A percentile compares a stretch with the other conserved stretches of the same genome.
Conservation (phyloP, 1,284 basidiomycete genomes). For the Ganoderma resinaceum region DNA sequence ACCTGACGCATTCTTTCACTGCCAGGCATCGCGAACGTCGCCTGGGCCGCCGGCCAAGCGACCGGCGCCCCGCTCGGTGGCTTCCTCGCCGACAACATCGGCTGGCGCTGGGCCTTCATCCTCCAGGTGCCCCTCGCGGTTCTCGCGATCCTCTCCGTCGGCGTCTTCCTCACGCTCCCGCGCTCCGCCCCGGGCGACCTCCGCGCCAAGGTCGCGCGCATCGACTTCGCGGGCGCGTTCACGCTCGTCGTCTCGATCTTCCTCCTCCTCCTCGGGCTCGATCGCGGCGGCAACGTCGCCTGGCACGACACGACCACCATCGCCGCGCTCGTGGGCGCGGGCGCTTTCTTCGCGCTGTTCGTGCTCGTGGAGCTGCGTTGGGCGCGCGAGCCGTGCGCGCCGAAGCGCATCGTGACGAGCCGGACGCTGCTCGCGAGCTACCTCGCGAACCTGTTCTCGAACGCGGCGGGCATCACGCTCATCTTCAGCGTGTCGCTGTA, state of each 20-base stretch:
- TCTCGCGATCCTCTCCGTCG: conserved; percentile 60
- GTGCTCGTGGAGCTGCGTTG: conserved; percentile 47
- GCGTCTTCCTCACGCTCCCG: conserved; percentile 57
- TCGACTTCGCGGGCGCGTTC: conserved; percentile 65
- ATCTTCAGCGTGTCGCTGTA: conserved; percentile 65
- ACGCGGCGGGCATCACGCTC: conserved; percentile 51
- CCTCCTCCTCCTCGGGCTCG: conserved; percentile 61
- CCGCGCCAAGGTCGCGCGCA: conserved; percentile 55
- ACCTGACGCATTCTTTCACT: neutral
- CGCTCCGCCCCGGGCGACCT: conserved; percentile 45
- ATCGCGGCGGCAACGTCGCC: conserved; percentile 63
- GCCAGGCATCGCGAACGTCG: conserved; percentile 61
- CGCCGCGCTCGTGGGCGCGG: conserved; percentile 33
- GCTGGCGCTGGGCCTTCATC: conserved; percentile 56
- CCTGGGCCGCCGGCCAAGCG: conserved; percentile 61
- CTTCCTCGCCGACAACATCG: conserved; percentile 46
- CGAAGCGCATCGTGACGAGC: conserved; percentile 57
- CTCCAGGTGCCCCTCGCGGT: conserved; percentile 62
- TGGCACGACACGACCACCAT: conserved; percentile 53
- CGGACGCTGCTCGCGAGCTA: conserved; percentile 59
- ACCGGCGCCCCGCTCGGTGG: conserved; percentile 67
- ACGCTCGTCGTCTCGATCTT: conserved; percentile 59
- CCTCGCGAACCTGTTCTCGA: conserved; percentile 63
- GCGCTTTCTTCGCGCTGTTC: conserved; percentile 36
- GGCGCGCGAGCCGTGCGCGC: conserved; percentile 66